phyloP scores from a whole-genome alignment of 495 filamentous ascomycete species.

The Daldinia loculata region DNA sequence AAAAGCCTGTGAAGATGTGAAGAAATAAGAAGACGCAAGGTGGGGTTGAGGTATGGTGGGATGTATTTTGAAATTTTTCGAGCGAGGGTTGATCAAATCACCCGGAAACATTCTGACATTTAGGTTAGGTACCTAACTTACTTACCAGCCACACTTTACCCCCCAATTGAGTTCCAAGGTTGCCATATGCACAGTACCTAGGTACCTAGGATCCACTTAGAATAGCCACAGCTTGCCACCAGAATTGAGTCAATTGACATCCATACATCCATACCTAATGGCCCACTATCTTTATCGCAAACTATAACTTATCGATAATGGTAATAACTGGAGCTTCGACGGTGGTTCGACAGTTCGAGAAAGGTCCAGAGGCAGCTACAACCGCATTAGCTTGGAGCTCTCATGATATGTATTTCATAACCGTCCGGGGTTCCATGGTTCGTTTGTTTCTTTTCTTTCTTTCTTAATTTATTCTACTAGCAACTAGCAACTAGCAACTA shows the following conservation, averaged over 20 bases:
- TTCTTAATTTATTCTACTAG: slow-evolving; percentile 4
- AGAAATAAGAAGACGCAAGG: slow-evolving; percentile 44
- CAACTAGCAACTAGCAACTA: too few relatives aligned
- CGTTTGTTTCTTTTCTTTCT: slow-evolving; percentile 16
- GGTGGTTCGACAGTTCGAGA: slow-evolving; percentile 38
- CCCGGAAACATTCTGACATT: slow-evolving; percentile 21
- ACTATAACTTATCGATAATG: slow-evolving; percentile 27
- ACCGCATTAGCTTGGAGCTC: slow-evolving; percentile 26
- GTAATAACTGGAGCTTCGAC: slow-evolving; percentile 27
- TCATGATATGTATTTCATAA: slow-evolving; percentile 39
- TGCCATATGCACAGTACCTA: too few relatives aligned
- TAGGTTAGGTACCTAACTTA: background rate
- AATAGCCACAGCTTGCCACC: slow-evolving; percentile 6
- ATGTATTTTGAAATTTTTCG: slow-evolving; percentile 40
- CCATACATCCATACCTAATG: too few relatives aligned
- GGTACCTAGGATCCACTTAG: too few relatives aligned
- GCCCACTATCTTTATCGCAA: slow-evolving; percentile 18
- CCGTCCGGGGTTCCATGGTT: slow-evolving; percentile 7
- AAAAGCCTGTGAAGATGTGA: slow-evolving; percentile 33
- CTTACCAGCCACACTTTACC: slow-evolving; percentile 28
- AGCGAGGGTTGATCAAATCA: slow-evolving; percentile 28
- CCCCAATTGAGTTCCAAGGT: too few relatives aligned
- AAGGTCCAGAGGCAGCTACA: slow-evolving; percentile 32
- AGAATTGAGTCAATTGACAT: too few relatives aligned
- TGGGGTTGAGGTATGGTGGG: slow-evolving; percentile 41